Evolutionary conservation across 225 moss, liverwort and hornwort species (phyloP).

Genomic region (Asterella californica): DNA sequence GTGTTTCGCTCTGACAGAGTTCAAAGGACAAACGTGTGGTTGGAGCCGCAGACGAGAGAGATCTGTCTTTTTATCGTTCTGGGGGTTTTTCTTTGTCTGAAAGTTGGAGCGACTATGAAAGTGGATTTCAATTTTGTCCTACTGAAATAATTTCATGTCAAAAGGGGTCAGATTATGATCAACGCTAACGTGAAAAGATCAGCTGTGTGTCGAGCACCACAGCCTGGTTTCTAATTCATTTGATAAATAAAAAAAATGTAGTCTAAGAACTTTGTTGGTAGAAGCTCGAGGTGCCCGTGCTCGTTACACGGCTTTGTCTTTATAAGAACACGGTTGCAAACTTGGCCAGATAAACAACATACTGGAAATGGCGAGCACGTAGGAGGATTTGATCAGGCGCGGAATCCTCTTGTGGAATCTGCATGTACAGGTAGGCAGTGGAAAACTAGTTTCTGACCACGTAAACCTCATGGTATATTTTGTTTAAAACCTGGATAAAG

Average conservation of each 20-base stretch:
- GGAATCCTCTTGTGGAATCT: conserved; percentile 20
- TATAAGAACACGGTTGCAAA: conserved; percentile 22
- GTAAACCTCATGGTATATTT: conserved; percentile 9
- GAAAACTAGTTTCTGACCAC: conserved; percentile 2
- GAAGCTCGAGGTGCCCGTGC: conserved; percentile 3
- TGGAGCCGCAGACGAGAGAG: not conserved
- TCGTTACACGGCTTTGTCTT: conserved; percentile 12
- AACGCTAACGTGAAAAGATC: not conserved
- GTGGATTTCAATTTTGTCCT: not conserved
- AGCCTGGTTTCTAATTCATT: not conserved
- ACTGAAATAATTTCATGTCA: not conserved
- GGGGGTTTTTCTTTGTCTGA: not conserved
- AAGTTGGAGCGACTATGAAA: not conserved
- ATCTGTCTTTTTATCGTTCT: not conserved
- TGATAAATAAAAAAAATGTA: not conserved
- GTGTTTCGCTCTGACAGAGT: not conserved
- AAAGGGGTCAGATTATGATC: not conserved
- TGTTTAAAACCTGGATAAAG: conserved; percentile 6
- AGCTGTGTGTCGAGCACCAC: not conserved
- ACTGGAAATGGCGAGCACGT: conserved; percentile 26
- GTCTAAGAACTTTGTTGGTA: not conserved
- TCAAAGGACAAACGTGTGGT: not conserved
- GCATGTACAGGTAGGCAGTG: conserved; percentile 18
- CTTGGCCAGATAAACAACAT: conserved; percentile 24
- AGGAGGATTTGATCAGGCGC: conserved; percentile 22